Conservation (phyloP, 139 green algal genomes). For the Chlamydomonas sp. region DNA sequence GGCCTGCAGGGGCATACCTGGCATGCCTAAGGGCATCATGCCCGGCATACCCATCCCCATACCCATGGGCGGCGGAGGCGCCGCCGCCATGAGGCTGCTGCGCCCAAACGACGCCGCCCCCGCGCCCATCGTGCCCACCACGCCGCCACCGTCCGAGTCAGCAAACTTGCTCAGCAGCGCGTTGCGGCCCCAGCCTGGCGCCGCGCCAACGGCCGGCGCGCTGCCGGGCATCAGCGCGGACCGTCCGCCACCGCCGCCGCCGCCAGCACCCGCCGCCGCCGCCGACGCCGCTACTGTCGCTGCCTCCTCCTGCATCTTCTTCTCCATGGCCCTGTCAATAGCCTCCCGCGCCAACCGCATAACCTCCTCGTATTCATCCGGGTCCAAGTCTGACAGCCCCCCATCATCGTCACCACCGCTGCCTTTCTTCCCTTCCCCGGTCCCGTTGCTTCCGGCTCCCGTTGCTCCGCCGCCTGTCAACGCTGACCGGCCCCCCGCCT, state of each 20-base stretch:
- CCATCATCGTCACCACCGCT: background rate
- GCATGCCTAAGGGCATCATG: no score
- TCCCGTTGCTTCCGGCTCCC: background rate
- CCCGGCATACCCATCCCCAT: no score
- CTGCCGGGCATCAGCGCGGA: background rate
- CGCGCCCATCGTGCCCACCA: background rate
- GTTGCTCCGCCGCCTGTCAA: background rate
- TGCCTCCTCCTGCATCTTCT: background rate
- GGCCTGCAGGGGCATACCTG: no score
- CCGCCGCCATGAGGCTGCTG: background rate
- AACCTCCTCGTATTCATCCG: constrained; percentile 21
- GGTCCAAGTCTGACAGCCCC: constrained; percentile 19
- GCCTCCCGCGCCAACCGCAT: constrained; percentile 34
- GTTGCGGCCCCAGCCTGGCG: background rate
- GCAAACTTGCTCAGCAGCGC: constrained; percentile 11
- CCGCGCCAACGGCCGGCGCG: background rate
- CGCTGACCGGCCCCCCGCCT: background rate
- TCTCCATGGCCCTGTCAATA: background rate
- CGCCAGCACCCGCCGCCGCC: background rate
- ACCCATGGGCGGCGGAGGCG: background rate
- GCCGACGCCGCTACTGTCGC: background rate
- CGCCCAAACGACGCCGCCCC: background rate
- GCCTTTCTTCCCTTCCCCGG: background rate
- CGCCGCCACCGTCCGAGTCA: background rate
- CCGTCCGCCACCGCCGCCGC: constrained; percentile 2